A percentile compares a stretch with the other conserved stretches of the same genome.
phyloP scores from a whole-genome alignment of 495 filamentous ascomycete species.

The Trypethelium eluteriae region DNA sequence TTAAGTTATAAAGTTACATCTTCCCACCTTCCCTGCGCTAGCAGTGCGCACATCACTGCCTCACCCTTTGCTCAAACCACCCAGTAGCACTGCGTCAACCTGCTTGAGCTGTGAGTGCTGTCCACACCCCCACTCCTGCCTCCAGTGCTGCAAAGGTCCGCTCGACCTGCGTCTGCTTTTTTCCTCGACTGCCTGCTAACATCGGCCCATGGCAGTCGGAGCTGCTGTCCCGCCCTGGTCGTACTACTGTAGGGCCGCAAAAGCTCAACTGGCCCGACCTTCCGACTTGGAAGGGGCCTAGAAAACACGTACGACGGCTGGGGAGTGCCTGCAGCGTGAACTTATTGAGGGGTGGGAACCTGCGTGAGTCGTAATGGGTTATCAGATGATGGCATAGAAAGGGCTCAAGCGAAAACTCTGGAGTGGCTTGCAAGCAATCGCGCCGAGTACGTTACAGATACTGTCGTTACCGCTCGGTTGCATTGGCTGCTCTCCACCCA shows the following conservation, averaged over 20 bases:
- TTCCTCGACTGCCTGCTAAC: conserved; percentile 7
- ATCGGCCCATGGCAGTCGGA: conserved; percentile 5
- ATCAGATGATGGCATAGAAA: conserved; percentile 12
- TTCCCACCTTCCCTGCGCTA: conserved; percentile 7
- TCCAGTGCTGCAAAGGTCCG: conserved; percentile 1
- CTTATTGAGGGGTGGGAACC: conserved; percentile 3
- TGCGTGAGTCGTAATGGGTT: conserved; percentile 8
- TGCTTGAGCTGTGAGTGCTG: conserved; percentile 11
- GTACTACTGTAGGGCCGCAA: background rate
- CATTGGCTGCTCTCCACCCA: conserved; percentile 7
- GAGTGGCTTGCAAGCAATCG: conserved; percentile 4
- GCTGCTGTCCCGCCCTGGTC: conserved; percentile 1
- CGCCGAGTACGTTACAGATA: background rate
- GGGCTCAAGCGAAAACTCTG: background rate
- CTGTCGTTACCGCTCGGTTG: conserved; percentile 11
- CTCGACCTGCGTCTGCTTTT: background rate
- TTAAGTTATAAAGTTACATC: background rate
- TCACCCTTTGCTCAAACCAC: conserved; percentile 4
- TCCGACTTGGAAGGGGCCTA: background rate
- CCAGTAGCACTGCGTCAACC: conserved; percentile 3
- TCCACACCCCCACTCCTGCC: background rate
- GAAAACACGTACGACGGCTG: conserved; percentile 3
- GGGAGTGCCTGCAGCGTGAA: conserved; percentile 1
- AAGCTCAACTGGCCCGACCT: background rate
- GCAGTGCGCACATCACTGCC: conserved; percentile 1